phyloP scores from a whole-genome alignment of 1,284 basidiomycete species.

The Fistulinella cinereoalba region DNA sequence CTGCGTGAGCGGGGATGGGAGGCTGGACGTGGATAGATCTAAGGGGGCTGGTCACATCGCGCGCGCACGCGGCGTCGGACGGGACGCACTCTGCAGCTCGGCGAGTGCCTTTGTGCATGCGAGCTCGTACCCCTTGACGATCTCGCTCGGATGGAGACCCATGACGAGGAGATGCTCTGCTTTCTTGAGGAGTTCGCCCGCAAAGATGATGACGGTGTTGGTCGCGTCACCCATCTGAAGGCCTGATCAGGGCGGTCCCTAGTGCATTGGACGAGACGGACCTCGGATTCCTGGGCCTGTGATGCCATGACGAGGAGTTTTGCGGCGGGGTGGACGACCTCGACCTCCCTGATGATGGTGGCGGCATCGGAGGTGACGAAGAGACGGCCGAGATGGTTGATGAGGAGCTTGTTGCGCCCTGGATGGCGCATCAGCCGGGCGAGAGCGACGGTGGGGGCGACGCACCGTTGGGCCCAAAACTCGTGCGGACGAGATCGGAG shows the following conservation, averaged over 20 bases:
- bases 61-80: background rate
- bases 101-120: conserved; percentile 84
- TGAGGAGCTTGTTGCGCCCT: conserved; percentile 94
- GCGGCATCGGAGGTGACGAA: conserved; percentile 99
- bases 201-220: conserved; percentile 93
- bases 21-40: conserved; percentile 64
- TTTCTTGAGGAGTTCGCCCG: conserved; percentile 93
- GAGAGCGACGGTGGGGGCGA: conserved; percentile 3
- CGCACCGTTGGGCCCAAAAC: conserved; percentile 94
- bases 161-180: conserved; percentile 92
- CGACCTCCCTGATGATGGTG: conserved; percentile 97
- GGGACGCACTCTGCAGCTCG: conserved; percentile 84
- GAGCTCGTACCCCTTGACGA: conserved; percentile 94
- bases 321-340: conserved; percentile 97
- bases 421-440: conserved; percentile 8
- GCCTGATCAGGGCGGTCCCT: background rate
- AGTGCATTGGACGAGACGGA: conserved; percentile 34
- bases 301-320: conserved; percentile 98
- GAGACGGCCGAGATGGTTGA: conserved; percentile 93
- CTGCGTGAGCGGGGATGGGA: conserved; percentile 79
- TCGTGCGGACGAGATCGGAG: conserved; percentile 93
- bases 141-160: conserved; percentile 94
- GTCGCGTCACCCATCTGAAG: conserved; percentile 97
- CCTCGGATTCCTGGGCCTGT: conserved; percentile 95
- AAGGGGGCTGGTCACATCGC: conserved; percentile 6